Evolutionary conservation across 129 eudicot genomes (phyloP).

Genomic region (Chrysanthemum lavandulifolium): DNA sequence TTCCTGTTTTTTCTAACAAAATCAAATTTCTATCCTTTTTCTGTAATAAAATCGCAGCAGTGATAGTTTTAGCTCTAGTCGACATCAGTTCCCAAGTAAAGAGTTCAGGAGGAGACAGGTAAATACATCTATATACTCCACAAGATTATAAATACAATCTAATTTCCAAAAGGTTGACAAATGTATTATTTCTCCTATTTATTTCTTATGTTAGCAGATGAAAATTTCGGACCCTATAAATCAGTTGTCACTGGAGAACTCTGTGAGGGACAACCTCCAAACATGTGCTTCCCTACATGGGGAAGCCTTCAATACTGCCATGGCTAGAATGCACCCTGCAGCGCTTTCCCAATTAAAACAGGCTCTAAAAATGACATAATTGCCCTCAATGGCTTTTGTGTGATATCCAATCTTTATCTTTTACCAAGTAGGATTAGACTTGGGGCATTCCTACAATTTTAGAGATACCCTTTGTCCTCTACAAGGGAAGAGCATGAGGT

Average conservation of each 20-base stretch:
- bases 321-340: constrained; percentile 84
- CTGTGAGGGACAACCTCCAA: constrained; percentile 86
- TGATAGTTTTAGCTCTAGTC: constrained; percentile 66
- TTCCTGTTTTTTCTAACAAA: background rate
- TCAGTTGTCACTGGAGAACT: constrained; percentile 78
- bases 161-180: background rate
- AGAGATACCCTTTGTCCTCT: constrained; percentile 20
- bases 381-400: constrained; percentile 10
- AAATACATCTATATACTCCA: constrained; percentile 1
- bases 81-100: constrained; percentile 75
- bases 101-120: constrained; percentile 95
- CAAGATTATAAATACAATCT: background rate
- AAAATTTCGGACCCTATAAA: constrained; percentile 76
- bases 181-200: constrained; percentile 10
- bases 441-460: background rate
- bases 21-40: background rate
- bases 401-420: constrained; percentile 20
- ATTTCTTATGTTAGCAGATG: constrained; percentile 45
- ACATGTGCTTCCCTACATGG: constrained; percentile 92
- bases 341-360: constrained; percentile 81
- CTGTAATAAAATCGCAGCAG: constrained; percentile 46
- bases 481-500: constrained; percentile 25
- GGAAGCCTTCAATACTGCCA: constrained; percentile 77
- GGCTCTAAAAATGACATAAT: constrained; percentile 81
- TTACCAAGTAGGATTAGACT: constrained; percentile 26